Evolutionary conservation across 441 rosid genomes (phyloP), one percentile per base, ranked within the genome.

Genomic region (Corymbia citriodora): DNA sequence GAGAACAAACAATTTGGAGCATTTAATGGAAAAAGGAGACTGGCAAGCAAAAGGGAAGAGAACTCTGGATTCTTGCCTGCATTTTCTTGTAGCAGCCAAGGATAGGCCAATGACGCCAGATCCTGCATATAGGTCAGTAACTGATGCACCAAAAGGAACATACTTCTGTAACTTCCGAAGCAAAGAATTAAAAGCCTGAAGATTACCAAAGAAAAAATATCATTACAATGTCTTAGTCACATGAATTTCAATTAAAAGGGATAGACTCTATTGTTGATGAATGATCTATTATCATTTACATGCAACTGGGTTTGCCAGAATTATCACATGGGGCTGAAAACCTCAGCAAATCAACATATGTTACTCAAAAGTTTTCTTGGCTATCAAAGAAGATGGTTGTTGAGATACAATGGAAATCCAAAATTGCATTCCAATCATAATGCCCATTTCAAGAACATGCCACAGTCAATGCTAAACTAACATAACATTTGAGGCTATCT

Each of bases 121-220:
- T 95, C 99, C 99, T 91, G 99, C 99, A 92, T 97, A 98, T 89
- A 98, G 93, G 93, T 98, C 99, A 92, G 97, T 93, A 92, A 98
- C 98, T 91, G 99, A 94, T 93, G 99, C 95, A 93, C 98, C 98
- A 88, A 91, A 88, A 90, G 98, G 97, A 49, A 97, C 99, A 93
- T 94, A 94, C 92, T 98, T 96, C 88, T 98, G 99, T 90, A 98
- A 93, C 95, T 96, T 96, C 93, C 94, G 95, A 50, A 98, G 96
- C 95, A 98, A 93, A 91, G 90, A 89, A 93, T 97, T 96, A 91
- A 98, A 97, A 93, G 99, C 98, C 99, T 96, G 95, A 92, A 91
- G 92, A 92, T 23, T 91, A 85, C 65, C 72, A 91, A 59, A 59
- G 15, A 72, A 91, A 86, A 88, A 93, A 36, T n/a, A 25, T 91